Base-by-base conservation (phyloP, 352 stramenopile species). In the Globisporangium perplexum region DNA sequence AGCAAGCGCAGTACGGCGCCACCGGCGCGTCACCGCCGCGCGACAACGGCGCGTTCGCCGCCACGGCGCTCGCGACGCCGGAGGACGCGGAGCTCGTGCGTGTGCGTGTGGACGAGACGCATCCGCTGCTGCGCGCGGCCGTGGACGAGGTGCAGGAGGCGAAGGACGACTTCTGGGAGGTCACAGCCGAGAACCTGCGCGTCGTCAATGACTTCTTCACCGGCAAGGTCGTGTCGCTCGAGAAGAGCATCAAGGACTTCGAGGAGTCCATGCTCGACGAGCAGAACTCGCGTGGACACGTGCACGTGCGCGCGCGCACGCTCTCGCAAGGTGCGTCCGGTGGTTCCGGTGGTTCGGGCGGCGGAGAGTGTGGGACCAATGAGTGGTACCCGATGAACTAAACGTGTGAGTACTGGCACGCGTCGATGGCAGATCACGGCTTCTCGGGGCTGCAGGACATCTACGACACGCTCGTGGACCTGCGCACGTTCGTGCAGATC, bases 401-500 rank as follows among this genome's bases (percentile, higher is more conserved):
- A n/a, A 20, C 10, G 36, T 24, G 36, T n/a, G 15, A 48, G 15
- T 51, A 22, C 8, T 57, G 22, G 14, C 20, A 20, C 20, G 14
- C 54, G 12, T 4, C 35, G 4, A 11, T 10, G 47, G 60, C 53
- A 60, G 81, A 93, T 44, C 78, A 86, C 38, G 79, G 82, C 3
- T 95, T 93, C 69, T 73, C 82, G 30, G 83, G 67, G 49, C 59
- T 97, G 24, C 84, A 95, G 54, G 84, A 96, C 30, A 86, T 94
- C 48, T 97, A 96, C 55, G 85, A 96, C 51, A 90, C 88, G 55
- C 63, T 97, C 31, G 80, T 95, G 59, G 87, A 95, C 41, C 58
- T 97, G 46, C 77, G 84, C n/a, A 90, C 71, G 38, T 97, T 93
- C 57, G 87, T 96, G 41, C 78, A 95, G 59, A 92, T 96, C 47